Evolutionary conservation across 805 yeast genomes (phyloP), one percentile per base, ranked within the genome.

Genomic region (Cyberlindnera maritima): DNA sequence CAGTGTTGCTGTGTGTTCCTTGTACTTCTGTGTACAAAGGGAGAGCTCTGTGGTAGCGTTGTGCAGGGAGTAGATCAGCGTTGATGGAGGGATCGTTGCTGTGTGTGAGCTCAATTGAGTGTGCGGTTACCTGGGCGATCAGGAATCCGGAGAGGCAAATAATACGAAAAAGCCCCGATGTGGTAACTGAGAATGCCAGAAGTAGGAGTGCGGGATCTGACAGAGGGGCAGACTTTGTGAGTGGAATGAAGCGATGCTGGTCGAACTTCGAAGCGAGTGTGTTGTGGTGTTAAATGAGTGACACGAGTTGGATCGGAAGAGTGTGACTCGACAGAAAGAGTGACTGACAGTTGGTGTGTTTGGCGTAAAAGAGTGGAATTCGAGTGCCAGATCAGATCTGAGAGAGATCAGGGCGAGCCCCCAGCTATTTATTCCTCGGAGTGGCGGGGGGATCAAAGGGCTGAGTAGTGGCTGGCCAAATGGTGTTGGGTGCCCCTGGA

Each of bases 61-160:
- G 31, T 4, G 31, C 31, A 4, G n/a, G 28, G 31, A 6, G 31
- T 28, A 11, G 31, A 28, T 14, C n/a, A 4, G 31, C 11, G 31
- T 13, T 28, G 31, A 28, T 28, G 31, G 25, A 28, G 31, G 11
- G 31, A 7, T 28, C 8, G 17, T 11, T 37, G 31, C 32, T 8
- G 40, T 37, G 21, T 14, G 31, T 6, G 20, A 20, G 19, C 18
- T 14, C 18, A 19, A 19, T n/a, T n/a, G 25, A 36, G 26, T 20
- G 40, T 37, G 32, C 43, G 47, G 47, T 44, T 34, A 44, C 47
- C 47, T 44, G 43, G 47, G 43, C 47, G 43, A 44, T 44, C 40
- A 35, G 32, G 43, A 43, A 39, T 44, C 39, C 17, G 43, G 20
- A 19, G 37, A 13, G 35, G 36, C 23, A 44, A 23, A 9, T 35